Conservation (phyloP, 495 filamentous ascomycete genomes). For the Penicillium alfredii region DNA sequence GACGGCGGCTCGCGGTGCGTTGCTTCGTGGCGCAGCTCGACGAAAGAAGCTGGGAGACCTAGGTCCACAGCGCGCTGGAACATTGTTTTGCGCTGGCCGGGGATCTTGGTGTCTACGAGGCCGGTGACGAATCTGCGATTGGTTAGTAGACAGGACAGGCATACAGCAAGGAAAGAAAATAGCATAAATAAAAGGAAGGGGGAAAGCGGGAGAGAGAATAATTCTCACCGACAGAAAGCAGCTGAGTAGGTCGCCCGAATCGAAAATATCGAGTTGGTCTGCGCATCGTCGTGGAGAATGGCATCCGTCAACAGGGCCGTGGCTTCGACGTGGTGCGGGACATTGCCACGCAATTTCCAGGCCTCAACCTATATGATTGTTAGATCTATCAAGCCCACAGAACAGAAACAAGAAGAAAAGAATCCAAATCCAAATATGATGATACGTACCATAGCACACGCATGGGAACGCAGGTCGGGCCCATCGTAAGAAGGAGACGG, state of each 20-base stretch:
- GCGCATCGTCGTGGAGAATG: constrained; percentile 57
- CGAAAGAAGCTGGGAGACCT: constrained; percentile 74
- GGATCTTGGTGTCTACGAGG: constrained; percentile 69
- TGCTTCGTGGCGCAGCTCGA: constrained; percentile 83
- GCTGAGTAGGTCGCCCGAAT: constrained; percentile 52
- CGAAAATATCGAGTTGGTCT: constrained; percentile 46
- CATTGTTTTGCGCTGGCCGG: constrained; percentile 68
- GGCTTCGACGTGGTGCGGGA: constrained; percentile 76
- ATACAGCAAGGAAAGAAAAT: constrained; percentile 7
- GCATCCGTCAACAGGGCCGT: constrained; percentile 73
- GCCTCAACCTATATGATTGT: constrained; percentile 39
- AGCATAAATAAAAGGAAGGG: no score
- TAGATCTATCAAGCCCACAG: no score
- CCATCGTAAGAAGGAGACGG: constrained; percentile 34
- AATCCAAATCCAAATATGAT: constrained; percentile 5
- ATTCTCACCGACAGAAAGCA: constrained; percentile 55
- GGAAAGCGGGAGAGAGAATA: background rate
- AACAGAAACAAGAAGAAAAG: constrained; percentile 1
- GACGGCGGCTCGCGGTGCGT: constrained; percentile 83
- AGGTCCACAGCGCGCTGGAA: constrained; percentile 70
- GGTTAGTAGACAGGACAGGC: constrained; percentile 5
- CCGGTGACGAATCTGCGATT: constrained; percentile 78
- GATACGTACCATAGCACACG: constrained; percentile 41
- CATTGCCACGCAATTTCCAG: constrained; percentile 63
- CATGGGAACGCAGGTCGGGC: constrained; percentile 35